Evolutionary conservation across 2,329 filamentous ascomycete species (phyloP).

Genomic region (Monosporascus ibericus): DNA sequence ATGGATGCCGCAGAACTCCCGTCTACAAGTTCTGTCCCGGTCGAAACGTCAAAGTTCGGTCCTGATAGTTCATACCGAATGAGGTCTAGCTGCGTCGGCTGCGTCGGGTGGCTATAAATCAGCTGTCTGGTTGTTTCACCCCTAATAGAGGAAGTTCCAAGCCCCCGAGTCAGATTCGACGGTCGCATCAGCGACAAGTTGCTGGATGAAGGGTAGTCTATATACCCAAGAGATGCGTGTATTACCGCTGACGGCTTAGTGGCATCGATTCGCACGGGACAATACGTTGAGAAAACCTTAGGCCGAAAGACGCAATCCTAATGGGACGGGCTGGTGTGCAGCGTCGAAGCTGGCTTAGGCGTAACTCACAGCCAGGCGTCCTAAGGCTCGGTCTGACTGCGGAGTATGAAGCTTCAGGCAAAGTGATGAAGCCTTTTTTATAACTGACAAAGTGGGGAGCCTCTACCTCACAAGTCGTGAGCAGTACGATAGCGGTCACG

Average conservation of each 20-base stretch:
- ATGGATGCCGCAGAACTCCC: background rate
- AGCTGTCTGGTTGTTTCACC: background rate
- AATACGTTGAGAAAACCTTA: slow-evolving; percentile 16
- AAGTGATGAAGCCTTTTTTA: slow-evolving; percentile 16
- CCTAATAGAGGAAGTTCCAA: background rate
- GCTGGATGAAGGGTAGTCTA: slow-evolving; percentile 29
- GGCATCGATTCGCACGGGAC: slow-evolving; percentile 26
- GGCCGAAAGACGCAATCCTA: slow-evolving; percentile 15
- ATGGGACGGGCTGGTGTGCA: slow-evolving; percentile 20
- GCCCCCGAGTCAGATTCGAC: background rate
- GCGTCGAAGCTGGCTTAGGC: slow-evolving; percentile 18
- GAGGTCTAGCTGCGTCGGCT: background rate
- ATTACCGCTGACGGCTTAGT: slow-evolving; percentile 18
- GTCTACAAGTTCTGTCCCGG: background rate
- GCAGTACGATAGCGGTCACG: slow-evolving; percentile 19
- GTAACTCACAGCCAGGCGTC: slow-evolving; percentile 11
- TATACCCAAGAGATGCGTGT: slow-evolving; percentile 24
- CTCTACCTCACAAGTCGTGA: slow-evolving; percentile 20
- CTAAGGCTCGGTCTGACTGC: slow-evolving; percentile 21
- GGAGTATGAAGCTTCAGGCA: slow-evolving; percentile 20
- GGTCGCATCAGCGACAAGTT: slow-evolving; percentile 20
- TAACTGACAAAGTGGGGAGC: slow-evolving; percentile 17
- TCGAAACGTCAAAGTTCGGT: background rate
- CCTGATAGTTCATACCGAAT: background rate
- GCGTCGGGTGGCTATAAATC: background rate